Conservation (phyloP, 805 yeast genomes). For the Jamesozyma hellenica region DNA sequence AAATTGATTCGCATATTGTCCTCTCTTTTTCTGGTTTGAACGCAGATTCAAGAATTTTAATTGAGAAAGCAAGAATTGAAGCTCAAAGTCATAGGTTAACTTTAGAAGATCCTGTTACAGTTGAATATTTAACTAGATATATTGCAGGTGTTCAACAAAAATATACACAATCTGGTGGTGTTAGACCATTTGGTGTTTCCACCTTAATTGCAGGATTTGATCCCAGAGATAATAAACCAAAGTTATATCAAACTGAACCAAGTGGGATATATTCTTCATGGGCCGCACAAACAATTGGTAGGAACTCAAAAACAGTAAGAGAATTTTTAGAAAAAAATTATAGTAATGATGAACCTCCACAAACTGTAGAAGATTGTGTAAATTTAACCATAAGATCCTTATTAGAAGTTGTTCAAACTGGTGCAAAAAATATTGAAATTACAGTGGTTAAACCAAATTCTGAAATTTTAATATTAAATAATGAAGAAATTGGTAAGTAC, state of each 20-base stretch:
- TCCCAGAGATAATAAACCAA: constrained; percentile 62
- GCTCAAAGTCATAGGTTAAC: constrained; percentile 91
- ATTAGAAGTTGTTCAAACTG: constrained; percentile 95
- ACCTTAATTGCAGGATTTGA: constrained; percentile 95
- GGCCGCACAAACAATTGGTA: constrained; percentile 96
- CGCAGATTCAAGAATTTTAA: constrained; percentile 94
- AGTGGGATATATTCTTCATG: constrained; percentile 95
- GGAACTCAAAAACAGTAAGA: constrained; percentile 88
- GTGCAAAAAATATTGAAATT: constrained; percentile 91
- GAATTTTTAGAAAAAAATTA: constrained; percentile 91
- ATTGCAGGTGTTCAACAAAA: constrained; percentile 97
- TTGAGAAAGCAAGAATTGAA: constrained; percentile 91
- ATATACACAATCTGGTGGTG: constrained; percentile 97
- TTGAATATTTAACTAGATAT: constrained; percentile 85
- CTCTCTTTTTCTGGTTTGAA: constrained; percentile 94
- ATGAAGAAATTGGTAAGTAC: constrained; percentile 61
- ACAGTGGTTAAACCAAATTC: constrained; percentile 71
- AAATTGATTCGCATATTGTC: constrained; percentile 80
- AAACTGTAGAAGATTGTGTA: constrained; percentile 57
- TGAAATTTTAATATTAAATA: constrained; percentile 46
- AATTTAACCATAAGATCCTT: constrained; percentile 76
- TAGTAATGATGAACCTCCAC: constrained; percentile 42
- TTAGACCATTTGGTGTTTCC: constrained; percentile 94
- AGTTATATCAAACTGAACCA: constrained; percentile 90
- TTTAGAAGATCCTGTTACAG: constrained; percentile 86